Evolutionary conservation across 2,329 filamentous ascomycete genomes (phyloP), one percentile per base, ranked within the genome.

Genomic region (Daldinia sp.): DNA sequence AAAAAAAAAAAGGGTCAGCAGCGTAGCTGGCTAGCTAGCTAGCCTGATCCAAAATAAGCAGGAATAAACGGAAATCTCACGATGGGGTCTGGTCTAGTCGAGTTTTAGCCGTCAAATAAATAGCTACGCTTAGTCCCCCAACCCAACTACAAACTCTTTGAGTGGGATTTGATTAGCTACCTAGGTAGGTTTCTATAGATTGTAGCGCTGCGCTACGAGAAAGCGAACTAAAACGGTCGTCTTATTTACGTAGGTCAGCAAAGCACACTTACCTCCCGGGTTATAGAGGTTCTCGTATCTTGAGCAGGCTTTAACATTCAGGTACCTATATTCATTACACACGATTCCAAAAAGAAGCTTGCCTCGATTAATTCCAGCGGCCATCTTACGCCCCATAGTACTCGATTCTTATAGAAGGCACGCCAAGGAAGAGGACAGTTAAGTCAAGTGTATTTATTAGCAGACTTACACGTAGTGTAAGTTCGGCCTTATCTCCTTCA

Each of bases 101-200:
- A 23, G 20, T 23, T 23, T 6, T 51, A 33, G 46, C 46, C 46
- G 26, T 18, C 6, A 51, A 51, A 33, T n/a, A 39, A 51, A 33
- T n/a, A 39, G 5, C 12, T 39, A n/a, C 9, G 46, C 46, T 51
- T 51, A 33, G 5, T 51, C 46, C 46, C 46, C 46, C 46, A 39
- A 48, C 28, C 46, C 46, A 39, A 48, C 28, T 51, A 33, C 26
- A n/a, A 23, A 23, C 20, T 23, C 20, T 2, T 23, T 23, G 2
- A 23, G 20, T 23, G 20, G 20, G 20, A 23, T 23, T 23, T 2
- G 20, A 23, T 2, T 23, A 23, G 20, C 20, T 23, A 23, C 20
- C 20, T 23, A 23, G 1, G 1, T 23, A 23, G 20, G 2, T 23
- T n/a, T n/a, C n/a, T 23, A 23, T 23, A 23, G 20, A 23, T 23